Percentiles rank a stretch among this genome's conserved stretches.
Evolutionary conservation across 2,329 filamentous ascomycete species (phyloP).

Genomic region (Penicillium sp.): DNA sequence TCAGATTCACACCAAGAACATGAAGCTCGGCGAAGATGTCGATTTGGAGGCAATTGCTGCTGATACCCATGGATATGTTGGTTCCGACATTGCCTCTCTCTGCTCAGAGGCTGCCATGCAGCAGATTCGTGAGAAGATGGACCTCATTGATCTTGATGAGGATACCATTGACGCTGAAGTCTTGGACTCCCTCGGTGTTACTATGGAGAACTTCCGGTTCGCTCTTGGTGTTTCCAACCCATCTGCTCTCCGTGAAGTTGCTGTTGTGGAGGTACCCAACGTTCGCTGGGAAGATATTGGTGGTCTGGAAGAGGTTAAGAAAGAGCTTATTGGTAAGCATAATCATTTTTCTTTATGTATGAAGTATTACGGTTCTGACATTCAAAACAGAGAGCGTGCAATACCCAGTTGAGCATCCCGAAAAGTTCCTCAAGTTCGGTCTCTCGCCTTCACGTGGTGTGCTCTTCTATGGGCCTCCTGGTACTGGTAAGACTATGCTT

Average conservation of each 20-base stretch:
- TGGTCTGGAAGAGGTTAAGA: slow-evolving; percentile 97
- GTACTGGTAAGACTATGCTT: slow-evolving; percentile 99
- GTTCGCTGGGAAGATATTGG: slow-evolving; percentile 99
- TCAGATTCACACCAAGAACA: slow-evolving; percentile 99
- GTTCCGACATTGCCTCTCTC: slow-evolving; percentile 95
- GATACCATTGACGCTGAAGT: slow-evolving; percentile 99
- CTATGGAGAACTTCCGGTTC: slow-evolving; percentile 99
- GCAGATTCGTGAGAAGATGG: slow-evolving; percentile 99
- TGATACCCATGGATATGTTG: slow-evolving; percentile 98
- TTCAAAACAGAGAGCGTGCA: slow-evolving; percentile 68
- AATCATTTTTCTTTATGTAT: not conserved
- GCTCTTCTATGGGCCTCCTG: slow-evolving; percentile 95
- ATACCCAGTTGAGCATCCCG: slow-evolving; percentile 98
- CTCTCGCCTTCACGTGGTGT: slow-evolving; percentile 97
- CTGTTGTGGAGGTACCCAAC: slow-evolving; percentile 98
- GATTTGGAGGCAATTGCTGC: slow-evolving; percentile 94
- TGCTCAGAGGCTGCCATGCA: slow-evolving; percentile 99
- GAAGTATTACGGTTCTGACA: not conserved
- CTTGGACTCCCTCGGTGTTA: slow-evolving; percentile 94
- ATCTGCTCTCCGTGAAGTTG: slow-evolving; percentile 95
- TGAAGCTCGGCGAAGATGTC: slow-evolving; percentile 97
- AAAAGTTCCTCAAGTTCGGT: slow-evolving; percentile 99
- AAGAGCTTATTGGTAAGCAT: slow-evolving; percentile 74
- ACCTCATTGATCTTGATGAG: slow-evolving; percentile 96
- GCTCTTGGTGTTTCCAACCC: slow-evolving; percentile 97